These are phyloP conservation scores for Zygnema circumcarinatum DNA, from an alignment of 139 green algal genomes.

Conservation along the genomic window DNA sequence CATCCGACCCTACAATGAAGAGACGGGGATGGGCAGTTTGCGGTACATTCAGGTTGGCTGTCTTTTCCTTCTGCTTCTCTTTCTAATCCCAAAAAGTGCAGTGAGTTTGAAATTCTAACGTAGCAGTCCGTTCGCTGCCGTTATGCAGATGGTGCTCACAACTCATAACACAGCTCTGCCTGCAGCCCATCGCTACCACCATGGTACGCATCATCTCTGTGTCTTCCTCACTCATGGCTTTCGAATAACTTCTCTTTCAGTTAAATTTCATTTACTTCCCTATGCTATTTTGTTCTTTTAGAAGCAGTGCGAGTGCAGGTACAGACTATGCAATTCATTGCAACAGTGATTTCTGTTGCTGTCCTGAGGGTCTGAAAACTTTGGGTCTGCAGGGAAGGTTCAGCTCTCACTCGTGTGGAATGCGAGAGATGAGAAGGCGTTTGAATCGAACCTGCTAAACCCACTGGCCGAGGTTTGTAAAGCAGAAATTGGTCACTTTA, in stretches of 20 bases:
- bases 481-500: neutral
- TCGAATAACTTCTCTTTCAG: too few relatives aligned
- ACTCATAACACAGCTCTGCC: neutral
- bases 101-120: neutral
- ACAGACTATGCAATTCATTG: too few relatives aligned
- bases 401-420: slow-evolving; percentile 59
- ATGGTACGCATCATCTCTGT: too few relatives aligned
- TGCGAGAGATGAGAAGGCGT: slow-evolving; percentile 35
- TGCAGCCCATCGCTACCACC: neutral
- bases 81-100: neutral
- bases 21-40: slow-evolving; percentile 35
- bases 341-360: too few relatives aligned
- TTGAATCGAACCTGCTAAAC: slow-evolving; percentile 16
- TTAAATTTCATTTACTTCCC: too few relatives aligned
- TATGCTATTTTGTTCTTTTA: too few relatives aligned
- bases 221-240: too few relatives aligned
- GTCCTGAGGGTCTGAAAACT: too few relatives aligned
- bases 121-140: too few relatives aligned
- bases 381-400: slow-evolving; percentile 54
- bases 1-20: slow-evolving; percentile 49
- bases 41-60: slow-evolving; percentile 44
- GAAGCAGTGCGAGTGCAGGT: too few relatives aligned
- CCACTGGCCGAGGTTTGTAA: slow-evolving; percentile 36
- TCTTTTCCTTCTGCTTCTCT: neutral
- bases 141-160: neutral